phyloP scores from a whole-genome alignment of 257 asterid genomes.

The Vinca minor region DNA sequence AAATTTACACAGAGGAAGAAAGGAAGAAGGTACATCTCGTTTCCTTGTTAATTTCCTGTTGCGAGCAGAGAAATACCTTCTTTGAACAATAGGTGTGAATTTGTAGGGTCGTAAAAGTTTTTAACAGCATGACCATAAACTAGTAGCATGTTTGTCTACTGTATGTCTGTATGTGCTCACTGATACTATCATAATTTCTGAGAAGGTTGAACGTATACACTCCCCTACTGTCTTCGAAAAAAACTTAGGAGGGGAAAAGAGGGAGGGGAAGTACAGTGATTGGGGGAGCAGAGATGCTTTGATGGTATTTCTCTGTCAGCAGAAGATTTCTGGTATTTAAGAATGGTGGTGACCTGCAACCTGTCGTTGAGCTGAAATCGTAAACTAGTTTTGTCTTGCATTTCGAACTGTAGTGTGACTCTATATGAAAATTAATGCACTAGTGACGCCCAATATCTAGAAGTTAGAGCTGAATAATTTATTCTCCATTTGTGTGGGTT shows the following conservation, averaged over 20 bases:
- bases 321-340: too few relatives aligned
- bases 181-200: neutral
- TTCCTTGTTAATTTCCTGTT: neutral
- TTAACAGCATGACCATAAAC: neutral
- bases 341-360: neutral
- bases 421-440: neutral
- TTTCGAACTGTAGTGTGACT: neutral
- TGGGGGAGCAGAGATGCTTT: neutral
- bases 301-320: neutral
- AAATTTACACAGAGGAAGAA: slow-evolving; percentile 72
- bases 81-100: neutral
- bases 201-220: neutral
- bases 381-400: neutral
- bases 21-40: slow-evolving; percentile 56
- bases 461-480: neutral
- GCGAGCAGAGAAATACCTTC: neutral
- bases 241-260: neutral
- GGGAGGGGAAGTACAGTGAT: neutral
- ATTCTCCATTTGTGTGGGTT: neutral
- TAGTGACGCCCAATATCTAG: neutral
- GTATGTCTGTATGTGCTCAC: neutral
- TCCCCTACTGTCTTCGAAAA: neutral
- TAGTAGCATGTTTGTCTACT: neutral
- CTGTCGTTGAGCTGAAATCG: neutral
- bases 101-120: neutral